Conservation (phyloP, 805 yeast species). For the Isabelozyma rhagii region DNA sequence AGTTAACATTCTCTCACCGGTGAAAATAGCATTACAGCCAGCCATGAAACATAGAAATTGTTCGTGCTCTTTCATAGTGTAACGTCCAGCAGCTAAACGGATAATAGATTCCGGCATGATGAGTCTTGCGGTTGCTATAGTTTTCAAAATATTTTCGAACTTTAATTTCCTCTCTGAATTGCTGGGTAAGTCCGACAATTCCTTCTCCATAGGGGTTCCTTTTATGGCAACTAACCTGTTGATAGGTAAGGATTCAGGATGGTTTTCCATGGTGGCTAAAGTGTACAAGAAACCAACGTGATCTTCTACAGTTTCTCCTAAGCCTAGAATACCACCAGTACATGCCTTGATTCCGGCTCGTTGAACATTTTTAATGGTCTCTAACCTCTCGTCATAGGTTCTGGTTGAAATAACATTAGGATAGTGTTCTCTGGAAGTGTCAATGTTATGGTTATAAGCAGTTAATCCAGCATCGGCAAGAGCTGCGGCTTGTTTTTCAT, state of each 20-base stretch:
- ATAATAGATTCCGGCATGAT: constrained; percentile 71
- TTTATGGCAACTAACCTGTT: constrained; percentile 74
- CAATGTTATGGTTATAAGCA: constrained; percentile 79
- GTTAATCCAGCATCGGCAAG: constrained; percentile 71
- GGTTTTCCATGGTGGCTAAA: constrained; percentile 62
- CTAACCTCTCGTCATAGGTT: constrained; percentile 65
- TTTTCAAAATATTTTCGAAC: constrained; percentile 63
- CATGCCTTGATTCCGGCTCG: constrained; percentile 65
- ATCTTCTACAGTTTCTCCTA: constrained; percentile 72
- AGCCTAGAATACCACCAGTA: constrained; percentile 76
- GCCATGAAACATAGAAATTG: constrained; percentile 74
- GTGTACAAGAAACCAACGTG: constrained; percentile 68
- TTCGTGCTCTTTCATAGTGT: constrained; percentile 74
- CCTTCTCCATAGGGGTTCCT: constrained; percentile 73
- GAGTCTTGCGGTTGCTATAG: constrained; percentile 73
- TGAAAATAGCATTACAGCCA: constrained; percentile 78
- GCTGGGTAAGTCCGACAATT: constrained; percentile 36
- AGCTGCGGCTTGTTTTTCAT: constrained; percentile 56
- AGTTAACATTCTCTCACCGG: constrained; percentile 78
- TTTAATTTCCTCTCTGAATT: constrained; percentile 39
- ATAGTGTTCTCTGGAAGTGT: constrained; percentile 75
- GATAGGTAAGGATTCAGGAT: constrained; percentile 81
- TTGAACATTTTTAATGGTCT: constrained; percentile 63
- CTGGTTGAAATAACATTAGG: constrained; percentile 71
- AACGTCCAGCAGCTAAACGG: constrained; percentile 77